Evolutionary conservation across 805 yeast species (phyloP), one percentile per base, ranked within the genome.

Genomic region (Isabelozyma gotoi): DNA sequence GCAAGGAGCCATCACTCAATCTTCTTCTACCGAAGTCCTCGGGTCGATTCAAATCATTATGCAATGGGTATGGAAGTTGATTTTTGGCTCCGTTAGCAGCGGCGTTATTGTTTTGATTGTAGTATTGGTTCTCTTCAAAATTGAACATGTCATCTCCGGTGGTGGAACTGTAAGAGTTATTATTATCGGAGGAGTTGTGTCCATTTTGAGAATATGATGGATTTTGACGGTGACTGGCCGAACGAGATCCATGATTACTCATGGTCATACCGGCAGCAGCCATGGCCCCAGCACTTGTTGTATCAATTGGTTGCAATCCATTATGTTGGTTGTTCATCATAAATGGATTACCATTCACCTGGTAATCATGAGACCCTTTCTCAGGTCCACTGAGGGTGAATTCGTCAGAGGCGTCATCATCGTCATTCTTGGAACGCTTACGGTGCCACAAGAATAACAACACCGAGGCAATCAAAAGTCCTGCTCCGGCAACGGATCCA

Each of bases 1-100:
- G 83, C 42, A 79, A 57, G 8, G 82, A 77, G 14, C 82, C 80
- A 47, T 78, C 71, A 54, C 82, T 76, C 45, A 78, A 65, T 46
- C 80, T 67, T 47, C 79, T 67, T 38, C 78, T 68, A 16, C 79
- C 80, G 44, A 56, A 56, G 43, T 64, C 76, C 12, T 65, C 58
- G 15, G 50, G 45, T 32, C 45, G 33, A 15, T 40, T 21, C 15
- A 20, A 36, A 19, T 36, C 39, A 12, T 35, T 35, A 24, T 24
- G 29, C 29, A 24, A 24, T 24, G 29, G 16, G 38, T 15, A 18
- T 10, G 14, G 34, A 2, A 32, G n/a, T 14, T 32, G 18, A 5
- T 11, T 7, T 11, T 32, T 14, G 2, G 7, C 16, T 11, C 18
- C 34, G 8, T 32, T 32, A 15, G 34, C 16, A 14, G n/a, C 29